phyloP scores from a whole-genome alignment of 148 eudicot genomes.

The Arctostaphylos glauca region DNA sequence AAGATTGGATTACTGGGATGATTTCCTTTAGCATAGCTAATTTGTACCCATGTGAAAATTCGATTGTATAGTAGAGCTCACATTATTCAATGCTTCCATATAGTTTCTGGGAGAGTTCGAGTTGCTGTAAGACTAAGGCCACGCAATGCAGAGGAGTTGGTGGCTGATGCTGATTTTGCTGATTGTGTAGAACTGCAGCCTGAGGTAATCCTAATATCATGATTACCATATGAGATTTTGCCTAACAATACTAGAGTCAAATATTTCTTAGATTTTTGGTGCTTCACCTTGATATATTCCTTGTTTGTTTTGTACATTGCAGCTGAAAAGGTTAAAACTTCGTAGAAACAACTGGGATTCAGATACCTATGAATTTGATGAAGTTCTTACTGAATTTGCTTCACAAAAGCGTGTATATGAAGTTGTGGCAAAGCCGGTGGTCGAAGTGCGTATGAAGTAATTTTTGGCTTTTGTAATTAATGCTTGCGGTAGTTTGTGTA shows the following conservation, averaged over 20 bases:
- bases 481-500: not conserved
- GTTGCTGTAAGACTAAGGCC: conserved; percentile 94
- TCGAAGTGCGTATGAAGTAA: conserved; percentile 52
- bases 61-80: not conserved
- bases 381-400: conserved; percentile 86
- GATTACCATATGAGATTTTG: not conserved
- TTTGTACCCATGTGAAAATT: not conserved
- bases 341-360: conserved; percentile 92
- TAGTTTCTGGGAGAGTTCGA: conserved; percentile 87
- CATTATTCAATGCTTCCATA: conserved; percentile 9
- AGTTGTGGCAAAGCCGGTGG: conserved; percentile 95
- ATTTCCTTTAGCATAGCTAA: not conserved
- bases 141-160: conserved; percentile 71
- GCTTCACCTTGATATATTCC: not conserved
- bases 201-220: conserved; percentile 45
- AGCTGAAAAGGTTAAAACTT: conserved; percentile 89
- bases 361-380: conserved; percentile 91
- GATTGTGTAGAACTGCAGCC: conserved; percentile 94
- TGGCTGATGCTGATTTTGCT: conserved; percentile 95
- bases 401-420: conserved; percentile 97
- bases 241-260: not conserved
- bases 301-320: conserved; percentile 20
- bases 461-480: not conserved
- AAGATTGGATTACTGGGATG: not conserved
- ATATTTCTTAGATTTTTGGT: not conserved